Base-by-base conservation (phyloP, 2,329 filamentous ascomycete genomes). In the Talaromyces piceae region DNA sequence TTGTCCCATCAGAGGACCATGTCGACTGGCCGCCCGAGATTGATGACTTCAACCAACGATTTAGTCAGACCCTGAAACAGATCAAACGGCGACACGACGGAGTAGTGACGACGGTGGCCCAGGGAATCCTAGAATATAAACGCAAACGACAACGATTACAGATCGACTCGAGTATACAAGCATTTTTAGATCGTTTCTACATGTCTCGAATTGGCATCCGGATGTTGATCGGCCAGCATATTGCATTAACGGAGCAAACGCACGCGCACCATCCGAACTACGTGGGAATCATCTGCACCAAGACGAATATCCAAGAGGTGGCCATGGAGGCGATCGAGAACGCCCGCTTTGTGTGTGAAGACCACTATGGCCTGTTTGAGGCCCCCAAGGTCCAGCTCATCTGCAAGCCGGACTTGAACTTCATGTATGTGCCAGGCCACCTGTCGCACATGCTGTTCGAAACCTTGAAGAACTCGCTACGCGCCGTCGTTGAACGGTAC, bases 391-490 rank as follows among this genome's bases (percentile, higher is more conserved):
- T 98, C 59, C 91, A 97, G 72, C 85, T 98, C 52, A 88, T 98
- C 54, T 98, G 93, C 77, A 90, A 91, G 64, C 87, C 89, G 16
- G 84, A 94, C 68, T 79, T 98, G 63, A 86, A 94, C 76, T 98
- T 98, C 74, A 98, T 98, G 93, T 98, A 98, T 67, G 93, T 98
- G 49, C 93, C 93, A 0, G 93, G 93, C n/a, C 93, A 98, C 73
- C 69, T 98, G 69, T 95, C 90, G 60, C 93, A 98, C 74, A 98
- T 98, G 93, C 86, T 98, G 47, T 98, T 98, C 71, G 93, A 98
- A 74, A 98, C 93, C 2, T 78, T 98, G 67, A 98, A 98, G 76
- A 98, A 98, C 77, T 96, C 91, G 51, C 78, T 98, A 59, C 88
- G 93, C 67, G 93, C 93, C 48, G 93, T 98, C 33, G 93, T 98